Percentiles rank a stretch among this genome's conserved stretches.
Conservation (phyloP, 1,284 basidiomycete genomes). For the Sparassis latifolia region DNA sequence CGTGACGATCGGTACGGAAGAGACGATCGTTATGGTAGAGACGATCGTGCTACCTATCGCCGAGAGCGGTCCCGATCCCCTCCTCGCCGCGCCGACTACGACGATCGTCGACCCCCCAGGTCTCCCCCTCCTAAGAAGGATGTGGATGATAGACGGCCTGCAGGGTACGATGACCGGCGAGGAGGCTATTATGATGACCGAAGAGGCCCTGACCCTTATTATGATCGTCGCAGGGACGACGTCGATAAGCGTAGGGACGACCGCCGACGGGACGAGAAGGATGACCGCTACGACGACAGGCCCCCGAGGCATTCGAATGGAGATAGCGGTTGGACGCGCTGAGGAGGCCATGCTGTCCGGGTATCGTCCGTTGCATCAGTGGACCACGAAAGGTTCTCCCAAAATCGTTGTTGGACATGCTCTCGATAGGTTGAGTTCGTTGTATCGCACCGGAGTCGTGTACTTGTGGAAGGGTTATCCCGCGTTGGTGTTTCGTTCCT, state of each 20-base stretch:
- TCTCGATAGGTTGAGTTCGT: slow-evolving; percentile 22
- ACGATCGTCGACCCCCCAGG: slow-evolving; percentile 71
- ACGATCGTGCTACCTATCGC: slow-evolving; percentile 45
- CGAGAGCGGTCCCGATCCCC: slow-evolving; percentile 74
- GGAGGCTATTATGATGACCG: slow-evolving; percentile 67
- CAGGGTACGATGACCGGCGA: slow-evolving; percentile 81
- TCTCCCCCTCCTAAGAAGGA: slow-evolving; percentile 73
- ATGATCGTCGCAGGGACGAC: slow-evolving; percentile 77
- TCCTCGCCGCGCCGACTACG: slow-evolving; percentile 48
- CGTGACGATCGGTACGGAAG: slow-evolving; percentile 26
- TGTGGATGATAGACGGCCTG: slow-evolving; percentile 71
- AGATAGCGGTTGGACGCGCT: slow-evolving; percentile 42
- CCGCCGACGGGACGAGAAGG: slow-evolving; percentile 71
- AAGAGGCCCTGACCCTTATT: slow-evolving; percentile 68
- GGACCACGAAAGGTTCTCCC: slow-evolving; percentile 14
- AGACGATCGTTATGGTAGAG: slow-evolving; percentile 47
- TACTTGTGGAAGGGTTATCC: slow-evolving; percentile 25
- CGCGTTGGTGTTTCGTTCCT: slow-evolving; percentile 12
- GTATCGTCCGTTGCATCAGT: slow-evolving; percentile 8
- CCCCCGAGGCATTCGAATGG: slow-evolving; percentile 64
- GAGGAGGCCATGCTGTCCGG: slow-evolving; percentile 18
- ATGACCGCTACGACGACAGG: slow-evolving; percentile 69
- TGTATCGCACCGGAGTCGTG: slow-evolving; percentile 22
- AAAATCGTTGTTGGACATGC: slow-evolving; percentile 18
- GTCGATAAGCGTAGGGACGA: slow-evolving; percentile 61